These are phyloP conservation scores for Cystobasidiaceae sp. DNA, from an alignment of 1,284 basidiomycete genomes.

Conservation along the genomic window DNA sequence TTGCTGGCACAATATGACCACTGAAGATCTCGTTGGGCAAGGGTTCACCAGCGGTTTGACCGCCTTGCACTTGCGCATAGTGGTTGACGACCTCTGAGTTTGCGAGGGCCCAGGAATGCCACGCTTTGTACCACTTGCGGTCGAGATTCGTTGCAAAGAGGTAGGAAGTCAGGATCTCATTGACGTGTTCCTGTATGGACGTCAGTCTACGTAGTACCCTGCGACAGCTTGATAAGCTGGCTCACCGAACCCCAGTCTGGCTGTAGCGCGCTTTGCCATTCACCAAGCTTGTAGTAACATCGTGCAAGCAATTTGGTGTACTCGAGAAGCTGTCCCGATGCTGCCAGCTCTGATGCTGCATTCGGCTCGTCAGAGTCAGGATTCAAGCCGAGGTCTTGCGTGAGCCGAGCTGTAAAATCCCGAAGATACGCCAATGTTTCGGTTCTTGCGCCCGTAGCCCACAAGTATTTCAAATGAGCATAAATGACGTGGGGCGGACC, in stretches of 20 bases:
- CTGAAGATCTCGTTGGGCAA: constrained; percentile 64
- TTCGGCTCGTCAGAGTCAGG: constrained; percentile 50
- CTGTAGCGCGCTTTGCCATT: constrained; percentile 83
- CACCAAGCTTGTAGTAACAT: constrained; percentile 93
- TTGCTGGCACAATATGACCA: constrained; percentile 81
- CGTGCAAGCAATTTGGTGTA: constrained; percentile 84
- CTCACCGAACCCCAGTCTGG: constrained; percentile 72
- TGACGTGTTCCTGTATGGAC: constrained; percentile 60
- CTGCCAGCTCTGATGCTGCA: constrained; percentile 52
- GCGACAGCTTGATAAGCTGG: constrained; percentile 32
- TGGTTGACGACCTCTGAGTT: constrained; percentile 93
- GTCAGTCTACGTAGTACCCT: not conserved
- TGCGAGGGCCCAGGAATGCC: constrained; percentile 97
- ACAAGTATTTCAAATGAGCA: constrained; percentile 93
- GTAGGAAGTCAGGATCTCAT: constrained; percentile 79
- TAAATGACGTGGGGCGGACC: constrained; percentile 96
- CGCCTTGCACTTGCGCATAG: constrained; percentile 51
- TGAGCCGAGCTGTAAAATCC: constrained; percentile 71
- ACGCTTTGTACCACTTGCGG: constrained; percentile 94
- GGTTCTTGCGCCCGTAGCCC: constrained; percentile 75
- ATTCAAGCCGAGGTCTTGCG: constrained; percentile 65
- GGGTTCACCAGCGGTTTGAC: constrained; percentile 60
- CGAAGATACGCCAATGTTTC: constrained; percentile 82
- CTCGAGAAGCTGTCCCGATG: constrained; percentile 61
- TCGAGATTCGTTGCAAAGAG: constrained; percentile 86